These are phyloP conservation scores for Triticum timopheevii DNA, from an alignment of 176 grass and related monocot genomes.

Conservation along the genomic window DNA sequence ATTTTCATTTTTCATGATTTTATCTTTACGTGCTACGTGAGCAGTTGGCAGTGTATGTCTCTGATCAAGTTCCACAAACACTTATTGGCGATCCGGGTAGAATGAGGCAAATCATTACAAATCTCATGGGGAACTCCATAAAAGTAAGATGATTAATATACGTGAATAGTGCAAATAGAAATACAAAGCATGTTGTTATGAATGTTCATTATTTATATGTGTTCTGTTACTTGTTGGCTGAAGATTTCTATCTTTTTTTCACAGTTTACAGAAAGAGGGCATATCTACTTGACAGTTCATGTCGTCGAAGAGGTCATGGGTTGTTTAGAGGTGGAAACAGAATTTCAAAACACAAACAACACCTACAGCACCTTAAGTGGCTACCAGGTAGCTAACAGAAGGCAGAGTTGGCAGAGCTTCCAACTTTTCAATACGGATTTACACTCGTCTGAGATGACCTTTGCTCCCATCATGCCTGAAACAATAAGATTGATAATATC, in stretches of 20 bases:
- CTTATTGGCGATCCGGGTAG: slow-evolving; percentile 85
- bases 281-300: slow-evolving; percentile 98
- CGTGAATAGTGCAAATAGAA: slow-evolving; percentile 11
- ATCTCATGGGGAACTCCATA: slow-evolving; percentile 96
- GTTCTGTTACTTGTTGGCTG: slow-evolving; percentile 17
- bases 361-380: slow-evolving; percentile 88
- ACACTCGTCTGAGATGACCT: slow-evolving; percentile 50
- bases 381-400: slow-evolving; percentile 54
- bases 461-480: slow-evolving; percentile 48
- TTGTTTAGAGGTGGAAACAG: slow-evolving; percentile 55
- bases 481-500: slow-evolving; percentile 83
- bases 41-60: slow-evolving; percentile 90
- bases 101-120: slow-evolving; percentile 97
- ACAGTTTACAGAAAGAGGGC: slow-evolving; percentile 93
- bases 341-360: slow-evolving; percentile 46
- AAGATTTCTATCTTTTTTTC: slow-evolving; percentile 32
- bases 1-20: slow-evolving; percentile 2
- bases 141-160: slow-evolving; percentile 64
- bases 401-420: slow-evolving; percentile 73
- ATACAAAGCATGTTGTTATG: neutral
- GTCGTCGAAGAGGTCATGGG: slow-evolving; percentile 61
- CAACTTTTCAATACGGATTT: slow-evolving; percentile 46
- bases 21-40: neutral
- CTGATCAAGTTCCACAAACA: slow-evolving; percentile 84
- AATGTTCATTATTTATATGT: slow-evolving; percentile 1